Evolutionary conservation across 129 eudicot species (phyloP), one percentile per base, ranked within the genome.

Genomic region (Centrapalus pauciflorus): DNA sequence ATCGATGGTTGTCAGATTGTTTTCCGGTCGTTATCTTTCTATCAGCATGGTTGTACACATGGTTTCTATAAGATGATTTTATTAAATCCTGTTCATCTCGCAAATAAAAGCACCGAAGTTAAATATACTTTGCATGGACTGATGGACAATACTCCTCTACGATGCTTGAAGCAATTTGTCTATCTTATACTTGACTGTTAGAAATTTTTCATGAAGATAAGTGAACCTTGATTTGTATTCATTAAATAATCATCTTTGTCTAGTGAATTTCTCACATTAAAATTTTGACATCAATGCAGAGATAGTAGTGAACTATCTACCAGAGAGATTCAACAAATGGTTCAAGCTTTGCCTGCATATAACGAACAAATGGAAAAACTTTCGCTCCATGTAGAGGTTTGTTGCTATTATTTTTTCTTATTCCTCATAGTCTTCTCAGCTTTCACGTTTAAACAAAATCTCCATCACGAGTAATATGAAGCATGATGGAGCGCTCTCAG

Each of bases 271-370:
- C 80, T 76, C 55, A 73, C 21, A 3, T 56, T 38, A 49, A 60
- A 21, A 3, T 48, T 50, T 55, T 76, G 63, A 69, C 67, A 54
- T 75, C 56, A 13, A 55, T 82, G 79, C 77, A 94, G 97, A 77
- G 93, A 94, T 68, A 83, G 83, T 38, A 74, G 84, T 66, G 99
- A 94, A 76, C 51, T 94, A 68, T 94, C 99, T 24, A 89, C 95
- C 5, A 76, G 97, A 56, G 99, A 94, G 72, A 73, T 94, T 77
- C 99, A 94, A 76, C 87, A 94, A 76, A 86, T 94, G 99, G 99
- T 89, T 68, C 99, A 94, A 81, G 96, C 93, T 54, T 76, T 94
- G 86, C 99, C 99, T 23, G 90, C 85, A 55, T 94, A 86, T 60
- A 86, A 85, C 48, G 97, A 86, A 72, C 84, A 79, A 77, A 89